Base-by-base conservation (phyloP, 140 eudicot species). In the Bidens hawaiensis region DNA sequence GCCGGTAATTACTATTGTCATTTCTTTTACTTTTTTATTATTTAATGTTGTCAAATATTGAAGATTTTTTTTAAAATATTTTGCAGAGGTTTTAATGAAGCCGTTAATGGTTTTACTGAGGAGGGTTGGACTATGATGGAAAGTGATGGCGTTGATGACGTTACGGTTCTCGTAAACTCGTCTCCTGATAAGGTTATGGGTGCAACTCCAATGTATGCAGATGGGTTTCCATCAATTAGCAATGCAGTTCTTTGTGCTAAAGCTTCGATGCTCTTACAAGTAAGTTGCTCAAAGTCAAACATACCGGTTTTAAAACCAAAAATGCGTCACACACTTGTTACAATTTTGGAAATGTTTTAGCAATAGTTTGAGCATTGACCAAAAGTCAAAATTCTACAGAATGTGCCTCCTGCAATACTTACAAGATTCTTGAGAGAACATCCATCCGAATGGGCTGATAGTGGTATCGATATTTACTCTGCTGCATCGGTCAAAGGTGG, bases 261-360 rank as follows among this genome's bases (percentile, higher is more conserved):
- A 85, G 98, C 98, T 45, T 91, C 98, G 46, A 91, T 91, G 98
- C 90, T 91, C 60, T 82, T 91, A 77, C 98, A 91, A 75, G 98
- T 91, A 61, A 60, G 84, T 31, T 55, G 28, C 47, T 65, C 73
- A 28, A 55, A 55, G 62, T 55, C 62, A 65, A 58, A 58, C 38
- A 73, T 25, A 58, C 49, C 30, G 10, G n/a, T 1, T 38, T 18
- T 41, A 12, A 36, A 47, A 60, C 34, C 28, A 27, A 6, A 14
- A 36, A 16, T 26, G 4, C 1, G 6, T 62, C n/a, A 18, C 3
- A 3, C 23, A 18, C 47, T 26, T 41, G 23, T 49, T 25, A 25
- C 30, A 16, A 11, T 27, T 59, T 14, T 9, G 3, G 38, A 24
- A 33, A 25, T 16, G n/a, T 12, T 14, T 11, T 33, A 38, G 64